Evolutionary conservation across 2,329 filamentous ascomycete species (phyloP).

Genomic region (Fusarium falciforme): DNA sequence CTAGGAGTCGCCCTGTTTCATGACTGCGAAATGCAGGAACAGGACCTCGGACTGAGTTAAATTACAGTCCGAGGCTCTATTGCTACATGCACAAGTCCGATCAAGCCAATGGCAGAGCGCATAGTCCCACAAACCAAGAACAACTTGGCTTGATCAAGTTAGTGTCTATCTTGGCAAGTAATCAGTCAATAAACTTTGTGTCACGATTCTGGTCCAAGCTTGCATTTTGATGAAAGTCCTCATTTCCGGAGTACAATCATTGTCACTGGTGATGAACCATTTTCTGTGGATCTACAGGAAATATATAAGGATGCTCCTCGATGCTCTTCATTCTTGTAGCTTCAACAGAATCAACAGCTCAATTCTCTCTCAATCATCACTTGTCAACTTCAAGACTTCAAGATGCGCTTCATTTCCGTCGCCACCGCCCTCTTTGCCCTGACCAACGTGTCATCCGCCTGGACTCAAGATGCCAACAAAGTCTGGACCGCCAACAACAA

Average conservation of each 20-base stretch:
- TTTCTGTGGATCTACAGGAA: neutral
- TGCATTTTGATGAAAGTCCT: neutral
- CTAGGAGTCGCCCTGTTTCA: neutral
- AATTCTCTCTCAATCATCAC: neutral
- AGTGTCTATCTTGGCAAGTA: neutral
- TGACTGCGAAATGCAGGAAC: neutral
- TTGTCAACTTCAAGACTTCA: neutral
- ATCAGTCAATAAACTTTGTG: neutral
- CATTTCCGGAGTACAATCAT: neutral
- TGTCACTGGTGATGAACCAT: neutral
- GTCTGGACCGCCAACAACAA: slow-evolving; percentile 20
- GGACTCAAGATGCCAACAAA: slow-evolving; percentile 9
- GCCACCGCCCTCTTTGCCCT: neutral
- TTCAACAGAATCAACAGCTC: neutral
- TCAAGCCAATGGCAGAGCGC: neutral
- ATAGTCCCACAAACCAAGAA: neutral
- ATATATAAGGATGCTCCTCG: neutral
- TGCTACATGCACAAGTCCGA: neutral
- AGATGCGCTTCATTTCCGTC: slow-evolving; percentile 5
- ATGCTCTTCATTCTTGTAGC: neutral
- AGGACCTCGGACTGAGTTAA: neutral
- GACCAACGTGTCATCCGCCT: neutral
- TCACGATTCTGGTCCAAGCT: neutral
- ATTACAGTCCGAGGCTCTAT: neutral
- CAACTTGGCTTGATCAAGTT: neutral